These are phyloP conservation scores for Trichoderma afroharzianum DNA, from an alignment of 2,329 filamentous ascomycete genomes.

Conservation along the genomic window DNA sequence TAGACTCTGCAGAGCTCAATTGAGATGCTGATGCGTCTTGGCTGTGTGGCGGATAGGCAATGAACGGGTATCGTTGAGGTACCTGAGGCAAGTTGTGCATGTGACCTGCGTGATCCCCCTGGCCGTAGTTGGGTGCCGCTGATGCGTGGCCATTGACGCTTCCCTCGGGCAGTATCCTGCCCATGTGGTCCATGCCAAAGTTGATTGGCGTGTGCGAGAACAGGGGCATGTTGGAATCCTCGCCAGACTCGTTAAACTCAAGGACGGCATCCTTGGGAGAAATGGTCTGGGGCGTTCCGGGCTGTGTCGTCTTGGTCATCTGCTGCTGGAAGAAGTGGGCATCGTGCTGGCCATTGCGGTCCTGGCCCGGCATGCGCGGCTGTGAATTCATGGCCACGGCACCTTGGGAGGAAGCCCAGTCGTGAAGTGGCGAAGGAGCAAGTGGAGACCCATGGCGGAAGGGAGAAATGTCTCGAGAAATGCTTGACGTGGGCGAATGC, in stretches of 20 bases:
- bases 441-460: conserved; percentile 71
- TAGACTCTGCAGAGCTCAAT: conserved; percentile 44
- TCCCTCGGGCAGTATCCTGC: conserved; percentile 31
- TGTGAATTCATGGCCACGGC: conserved; percentile 47
- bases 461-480: conserved; percentile 40
- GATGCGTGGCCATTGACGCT: conserved; percentile 18
- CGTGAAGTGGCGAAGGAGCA: conserved; percentile 45
- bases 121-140: conserved; percentile 19
- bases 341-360: conserved; percentile 50
- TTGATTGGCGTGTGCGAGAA: conserved; percentile 61
- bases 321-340: conserved; percentile 44
- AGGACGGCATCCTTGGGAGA: conserved; percentile 89
- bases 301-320: conserved; percentile 38
- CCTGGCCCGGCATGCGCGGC: conserved; percentile 57
- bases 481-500: conserved; percentile 46
- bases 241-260: conserved; percentile 75
- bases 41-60: conserved; percentile 36
- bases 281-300: conserved; percentile 72
- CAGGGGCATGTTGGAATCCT: conserved; percentile 61
- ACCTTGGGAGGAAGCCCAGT: conserved; percentile 35
- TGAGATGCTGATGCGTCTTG: conserved; percentile 34
- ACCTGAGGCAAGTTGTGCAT: conserved; percentile 34
- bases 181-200: conserved; percentile 41
- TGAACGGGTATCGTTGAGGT: conserved; percentile 51
- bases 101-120: not conserved